Conservation (phyloP, 1,139 yeast genomes). For the Yamadazyma epiphylla region DNA sequence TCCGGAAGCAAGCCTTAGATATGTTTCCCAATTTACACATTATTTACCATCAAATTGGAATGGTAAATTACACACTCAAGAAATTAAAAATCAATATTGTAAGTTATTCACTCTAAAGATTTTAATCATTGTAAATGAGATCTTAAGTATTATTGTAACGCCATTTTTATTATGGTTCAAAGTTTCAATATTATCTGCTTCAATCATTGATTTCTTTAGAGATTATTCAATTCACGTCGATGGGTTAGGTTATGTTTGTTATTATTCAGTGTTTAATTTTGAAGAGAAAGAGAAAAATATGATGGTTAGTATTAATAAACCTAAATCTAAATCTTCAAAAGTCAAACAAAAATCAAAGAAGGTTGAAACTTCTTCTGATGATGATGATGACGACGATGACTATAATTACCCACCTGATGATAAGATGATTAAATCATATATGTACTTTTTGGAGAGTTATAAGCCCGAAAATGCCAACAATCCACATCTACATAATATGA, state of each 20-base stretch:
- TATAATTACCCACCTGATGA: slow-evolving; percentile 55
- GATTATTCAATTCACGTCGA: slow-evolving; percentile 89
- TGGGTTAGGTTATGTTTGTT: slow-evolving; percentile 92
- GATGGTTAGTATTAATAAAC: slow-evolving; percentile 34
- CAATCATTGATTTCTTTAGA: slow-evolving; percentile 83
- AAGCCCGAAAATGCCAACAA: slow-evolving; percentile 6
- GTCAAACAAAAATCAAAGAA: slow-evolving; percentile 1
- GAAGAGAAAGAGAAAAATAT: slow-evolving; percentile 55
- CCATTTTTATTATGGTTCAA: slow-evolving; percentile 88
- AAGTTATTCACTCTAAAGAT: slow-evolving; percentile 71
- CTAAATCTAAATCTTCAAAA: slow-evolving; percentile 8
- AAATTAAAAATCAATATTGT: slow-evolving; percentile 80
- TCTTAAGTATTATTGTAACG: slow-evolving; percentile 74
- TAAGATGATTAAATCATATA: slow-evolving; percentile 87
- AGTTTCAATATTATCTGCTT: slow-evolving; percentile 66
- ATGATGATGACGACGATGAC: slow-evolving; percentile 22
- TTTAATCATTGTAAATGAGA: slow-evolving; percentile 69
- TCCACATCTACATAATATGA: background rate
- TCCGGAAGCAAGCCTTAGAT: slow-evolving; percentile 78
- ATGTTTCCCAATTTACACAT: slow-evolving; percentile 84
- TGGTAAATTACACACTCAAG: slow-evolving; percentile 75
- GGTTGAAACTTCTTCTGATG: slow-evolving; percentile 5
- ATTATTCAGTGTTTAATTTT: slow-evolving; percentile 86
- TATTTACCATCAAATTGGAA: slow-evolving; percentile 87
- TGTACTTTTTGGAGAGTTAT: slow-evolving; percentile 83